phyloP scores from a whole-genome alignment of 345 rosid species.

The Schrenkiella parvula region DNA sequence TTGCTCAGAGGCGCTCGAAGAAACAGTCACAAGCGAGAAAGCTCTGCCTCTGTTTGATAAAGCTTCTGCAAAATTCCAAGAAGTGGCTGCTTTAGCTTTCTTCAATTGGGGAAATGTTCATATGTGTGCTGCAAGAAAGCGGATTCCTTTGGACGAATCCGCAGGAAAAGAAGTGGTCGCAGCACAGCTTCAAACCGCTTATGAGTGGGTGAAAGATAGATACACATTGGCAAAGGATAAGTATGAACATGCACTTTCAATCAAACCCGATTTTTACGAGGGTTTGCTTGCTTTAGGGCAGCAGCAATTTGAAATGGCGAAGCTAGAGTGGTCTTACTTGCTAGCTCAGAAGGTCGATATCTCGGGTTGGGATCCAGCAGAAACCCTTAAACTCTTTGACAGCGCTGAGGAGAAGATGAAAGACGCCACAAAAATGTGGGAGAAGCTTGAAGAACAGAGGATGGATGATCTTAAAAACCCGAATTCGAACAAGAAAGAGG shows the following conservation, averaged over 20 bases:
- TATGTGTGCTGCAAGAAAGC: conserved; percentile 97
- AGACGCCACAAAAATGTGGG: not conserved
- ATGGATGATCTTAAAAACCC: not conserved
- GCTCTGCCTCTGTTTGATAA: conserved; percentile 86
- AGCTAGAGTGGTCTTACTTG: not conserved
- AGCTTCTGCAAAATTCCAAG: conserved; percentile 94
- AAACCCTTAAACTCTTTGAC: not conserved
- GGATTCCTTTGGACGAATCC: conserved; percentile 88
- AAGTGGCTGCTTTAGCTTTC: conserved; percentile 94
- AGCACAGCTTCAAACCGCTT: conserved; percentile 74
- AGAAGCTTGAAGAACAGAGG: not conserved
- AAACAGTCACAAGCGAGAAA: conserved; percentile 85
- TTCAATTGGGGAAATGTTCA: conserved; percentile 99
- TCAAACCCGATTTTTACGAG: conserved; percentile 93
- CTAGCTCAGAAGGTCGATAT: not conserved
- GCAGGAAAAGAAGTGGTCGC: conserved; percentile 64
- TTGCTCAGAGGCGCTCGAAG: conserved; percentile 96
- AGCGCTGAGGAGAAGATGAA: not conserved
- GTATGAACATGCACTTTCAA: conserved; percentile 69
- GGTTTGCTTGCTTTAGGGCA: conserved; percentile 95
- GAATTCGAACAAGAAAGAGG: conserved; percentile 38
- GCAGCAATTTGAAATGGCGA: not conserved
- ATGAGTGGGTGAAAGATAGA: conserved; percentile 88
- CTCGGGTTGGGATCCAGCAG: not conserved
- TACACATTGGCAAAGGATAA: conserved; percentile 79